These are phyloP conservation scores for Botrytis hyacinthi DNA, from an alignment of 2,329 filamentous ascomycete species.

Conservation along the genomic window DNA sequence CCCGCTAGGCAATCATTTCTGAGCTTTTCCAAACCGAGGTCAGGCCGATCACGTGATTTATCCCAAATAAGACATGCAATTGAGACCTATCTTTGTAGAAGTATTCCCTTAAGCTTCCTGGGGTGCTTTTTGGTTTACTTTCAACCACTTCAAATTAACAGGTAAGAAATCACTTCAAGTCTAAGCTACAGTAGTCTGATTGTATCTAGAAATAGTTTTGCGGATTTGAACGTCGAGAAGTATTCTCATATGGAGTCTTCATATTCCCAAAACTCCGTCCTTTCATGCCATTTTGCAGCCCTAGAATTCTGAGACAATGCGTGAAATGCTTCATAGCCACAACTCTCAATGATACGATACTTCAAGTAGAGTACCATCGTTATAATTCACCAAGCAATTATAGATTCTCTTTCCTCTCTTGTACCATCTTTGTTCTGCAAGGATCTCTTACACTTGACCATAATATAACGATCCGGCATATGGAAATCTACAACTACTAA, in stretches of 20 bases:
- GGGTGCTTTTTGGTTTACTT: neutral
- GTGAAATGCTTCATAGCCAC: neutral
- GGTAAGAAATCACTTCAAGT: neutral
- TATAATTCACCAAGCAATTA: slow-evolving; percentile 34
- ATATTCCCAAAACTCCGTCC: neutral
- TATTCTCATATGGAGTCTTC: neutral
- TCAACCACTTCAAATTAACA: neutral
- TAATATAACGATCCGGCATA: slow-evolving; percentile 33
- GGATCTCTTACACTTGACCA: slow-evolving; percentile 30
- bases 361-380: neutral
- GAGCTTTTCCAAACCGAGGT: neutral
- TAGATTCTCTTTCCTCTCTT: slow-evolving; percentile 30
- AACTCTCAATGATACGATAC: neutral
- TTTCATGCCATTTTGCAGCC: neutral
- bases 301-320: neutral
- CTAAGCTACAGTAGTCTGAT: neutral
- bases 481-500: slow-evolving; percentile 33
- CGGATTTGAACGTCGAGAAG: neutral
- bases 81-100: neutral
- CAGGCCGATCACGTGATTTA: neutral
- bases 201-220: neutral
- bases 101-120: neutral
- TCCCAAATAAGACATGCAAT: neutral
- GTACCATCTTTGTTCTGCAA: slow-evolving; percentile 29
- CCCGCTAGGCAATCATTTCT: slow-evolving; percentile 18